phyloP scores from a whole-genome alignment of 768 basidiomycete species.

The Lactarius sp. region DNA sequence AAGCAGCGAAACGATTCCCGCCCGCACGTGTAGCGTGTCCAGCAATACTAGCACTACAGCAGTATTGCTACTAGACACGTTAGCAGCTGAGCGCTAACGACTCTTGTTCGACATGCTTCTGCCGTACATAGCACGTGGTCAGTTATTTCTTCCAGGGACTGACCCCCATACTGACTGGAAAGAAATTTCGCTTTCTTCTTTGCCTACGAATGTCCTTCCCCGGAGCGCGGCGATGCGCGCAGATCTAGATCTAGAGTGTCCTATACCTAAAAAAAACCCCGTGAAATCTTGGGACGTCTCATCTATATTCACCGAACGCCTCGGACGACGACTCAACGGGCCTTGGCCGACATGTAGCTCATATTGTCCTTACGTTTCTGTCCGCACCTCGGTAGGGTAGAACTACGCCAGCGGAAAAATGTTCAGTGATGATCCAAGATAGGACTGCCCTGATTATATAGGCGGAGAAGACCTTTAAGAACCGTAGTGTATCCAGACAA shows the following conservation, averaged over 20 bases:
- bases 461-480: constrained; percentile 16
- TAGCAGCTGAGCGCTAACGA: too few relatives aligned
- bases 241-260: not conserved
- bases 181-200: not conserved
- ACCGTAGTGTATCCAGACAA: not conserved
- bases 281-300: constrained; percentile 5
- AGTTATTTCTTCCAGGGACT: constrained; percentile 2
- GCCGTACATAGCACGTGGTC: constrained; percentile 8
- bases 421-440: not conserved
- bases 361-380: constrained; percentile 1
- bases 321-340: constrained; percentile 2
- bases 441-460: not conserved
- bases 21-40: too few relatives aligned
- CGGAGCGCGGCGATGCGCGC: not conserved
- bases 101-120: constrained; percentile 8
- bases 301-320: constrained; percentile 1
- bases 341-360: not conserved
- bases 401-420: not conserved
- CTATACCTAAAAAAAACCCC: constrained; percentile 4
- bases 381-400: not conserved
- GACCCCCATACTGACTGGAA: not conserved
- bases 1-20: too few relatives aligned
- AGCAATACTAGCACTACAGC: too few relatives aligned
- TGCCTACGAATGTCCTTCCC: not conserved
- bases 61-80: too few relatives aligned